A percentile compares a stretch with the other conserved stretches of the same genome.
Conservation (phyloP, 1,284 basidiomycete species). For the Trichosporon sp. region DNA sequence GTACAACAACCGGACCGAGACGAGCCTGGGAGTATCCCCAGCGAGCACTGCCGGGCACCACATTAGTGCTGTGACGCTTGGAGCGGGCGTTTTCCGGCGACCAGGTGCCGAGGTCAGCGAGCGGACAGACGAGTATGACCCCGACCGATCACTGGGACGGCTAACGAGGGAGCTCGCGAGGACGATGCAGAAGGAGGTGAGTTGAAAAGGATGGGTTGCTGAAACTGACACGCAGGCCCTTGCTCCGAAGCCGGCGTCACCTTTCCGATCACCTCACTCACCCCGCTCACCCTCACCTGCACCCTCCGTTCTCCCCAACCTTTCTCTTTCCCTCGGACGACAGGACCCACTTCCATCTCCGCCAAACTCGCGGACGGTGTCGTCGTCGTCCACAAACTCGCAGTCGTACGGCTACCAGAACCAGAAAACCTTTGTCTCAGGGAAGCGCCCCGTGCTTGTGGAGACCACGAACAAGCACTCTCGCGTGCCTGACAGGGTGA, state of each 20-base stretch:
- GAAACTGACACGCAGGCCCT: slow-evolving; percentile 10
- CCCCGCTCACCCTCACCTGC: slow-evolving; percentile 17
- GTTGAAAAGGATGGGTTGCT: background rate
- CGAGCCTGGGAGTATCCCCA: slow-evolving; percentile 41
- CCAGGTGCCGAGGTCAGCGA: slow-evolving; percentile 53
- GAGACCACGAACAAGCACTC: background rate
- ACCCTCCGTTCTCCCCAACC: slow-evolving; percentile 47
- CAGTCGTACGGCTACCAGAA: background rate
- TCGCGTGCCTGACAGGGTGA: background rate
- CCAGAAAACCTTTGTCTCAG: background rate
- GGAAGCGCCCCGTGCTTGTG: background rate
- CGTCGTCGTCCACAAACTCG: slow-evolving; percentile 10
- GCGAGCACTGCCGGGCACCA: slow-evolving; percentile 78
- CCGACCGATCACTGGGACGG: slow-evolving; percentile 69
- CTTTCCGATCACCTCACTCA: slow-evolving; percentile 2
- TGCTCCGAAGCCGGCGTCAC: slow-evolving; percentile 15
- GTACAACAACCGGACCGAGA: slow-evolving; percentile 4
- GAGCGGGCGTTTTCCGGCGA: slow-evolving; percentile 61
- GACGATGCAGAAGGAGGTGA: slow-evolving; percentile 36
- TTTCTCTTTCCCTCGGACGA: slow-evolving; percentile 41
- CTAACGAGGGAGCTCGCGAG: slow-evolving; percentile 43
- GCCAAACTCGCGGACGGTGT: slow-evolving; percentile 26
- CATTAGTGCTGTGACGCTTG: slow-evolving; percentile 76
- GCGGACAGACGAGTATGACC: slow-evolving; percentile 62
- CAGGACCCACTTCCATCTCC: slow-evolving; percentile 38